Conservation (phyloP, 2,329 filamentous ascomycete genomes). For the Ceratocystis colombiana region DNA sequence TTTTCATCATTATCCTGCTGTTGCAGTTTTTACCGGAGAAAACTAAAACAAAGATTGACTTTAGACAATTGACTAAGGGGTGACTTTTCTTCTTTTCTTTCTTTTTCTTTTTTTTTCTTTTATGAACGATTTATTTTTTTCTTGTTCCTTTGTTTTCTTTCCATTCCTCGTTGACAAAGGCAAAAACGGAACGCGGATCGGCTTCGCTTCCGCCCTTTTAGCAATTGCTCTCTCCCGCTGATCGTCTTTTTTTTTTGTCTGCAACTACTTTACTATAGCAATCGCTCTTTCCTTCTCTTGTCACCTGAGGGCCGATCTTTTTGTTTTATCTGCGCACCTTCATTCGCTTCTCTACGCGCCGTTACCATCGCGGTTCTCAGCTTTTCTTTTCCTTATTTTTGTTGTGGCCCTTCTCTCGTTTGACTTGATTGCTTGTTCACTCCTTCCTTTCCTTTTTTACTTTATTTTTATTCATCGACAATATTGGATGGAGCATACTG, state of each 20-base stretch:
- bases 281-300: conserved; percentile 13
- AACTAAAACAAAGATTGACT: background rate
- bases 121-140: conserved; percentile 21
- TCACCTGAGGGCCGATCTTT: background rate
- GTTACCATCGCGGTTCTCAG: background rate
- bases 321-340: background rate
- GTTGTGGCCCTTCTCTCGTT: background rate
- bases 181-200: conserved; percentile 19
- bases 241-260: background rate
- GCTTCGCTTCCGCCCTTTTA: conserved; percentile 14
- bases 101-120: conserved; percentile 25
- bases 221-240: background rate
- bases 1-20: conserved; percentile 1
- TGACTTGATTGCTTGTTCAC: no score
- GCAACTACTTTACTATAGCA: background rate
- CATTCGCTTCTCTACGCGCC: no score
- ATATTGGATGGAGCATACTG: background rate
- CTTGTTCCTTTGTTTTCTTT: conserved; percentile 26
- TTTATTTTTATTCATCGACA: background rate
- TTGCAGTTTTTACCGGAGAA: background rate
- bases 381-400: conserved; percentile 8
- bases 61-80: conserved; percentile 7
- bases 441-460: background rate
- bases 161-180: conserved; percentile 15
- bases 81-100: conserved; percentile 25